phyloP scores from a whole-genome alignment of 148 eudicot genomes.

The Fagopyrum tataricum region DNA sequence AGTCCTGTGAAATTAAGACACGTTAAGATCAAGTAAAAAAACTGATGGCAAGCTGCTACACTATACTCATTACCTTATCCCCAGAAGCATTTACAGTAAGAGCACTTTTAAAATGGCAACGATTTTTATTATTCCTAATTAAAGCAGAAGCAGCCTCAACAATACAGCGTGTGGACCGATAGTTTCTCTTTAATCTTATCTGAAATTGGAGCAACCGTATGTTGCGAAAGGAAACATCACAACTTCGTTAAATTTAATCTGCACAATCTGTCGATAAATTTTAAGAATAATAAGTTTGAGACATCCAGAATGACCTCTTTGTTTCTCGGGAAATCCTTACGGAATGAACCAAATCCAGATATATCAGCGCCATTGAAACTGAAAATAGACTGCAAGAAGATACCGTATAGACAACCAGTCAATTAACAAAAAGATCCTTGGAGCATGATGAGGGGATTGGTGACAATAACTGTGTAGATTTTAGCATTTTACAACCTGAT shows the following conservation, averaged over 20 bases:
- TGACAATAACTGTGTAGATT: neutral
- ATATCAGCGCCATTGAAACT: constrained; percentile 88
- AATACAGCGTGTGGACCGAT: constrained; percentile 88
- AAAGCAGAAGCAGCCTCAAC: constrained; percentile 89
- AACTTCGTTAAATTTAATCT: neutral
- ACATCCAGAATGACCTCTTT: constrained; percentile 52
- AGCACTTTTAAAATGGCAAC: constrained; percentile 54
- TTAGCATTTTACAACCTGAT: constrained; percentile 47
- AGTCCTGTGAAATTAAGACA: neutral
- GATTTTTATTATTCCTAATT: constrained; percentile 54
- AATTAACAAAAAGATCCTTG: constrained; percentile 7
- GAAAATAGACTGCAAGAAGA: constrained; percentile 70
- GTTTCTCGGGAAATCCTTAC: constrained; percentile 69
- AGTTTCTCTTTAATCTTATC: constrained; percentile 72
- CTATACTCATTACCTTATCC: constrained; percentile 45
- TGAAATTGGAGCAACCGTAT: constrained; percentile 15
- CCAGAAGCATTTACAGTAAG: constrained; percentile 78
- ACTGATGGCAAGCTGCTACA: constrained; percentile 7
- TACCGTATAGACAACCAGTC: constrained; percentile 7
- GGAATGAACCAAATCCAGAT: constrained; percentile 89
- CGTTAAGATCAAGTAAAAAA: neutral
- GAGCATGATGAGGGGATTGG: neutral
- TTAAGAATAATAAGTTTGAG: constrained; percentile 4
- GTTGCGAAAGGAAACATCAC: neutral
- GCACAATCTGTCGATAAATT: neutral